These are phyloP conservation scores for Chlorella ohadii DNA, from an alignment of 139 green algal genomes.

Conservation along the genomic window DNA sequence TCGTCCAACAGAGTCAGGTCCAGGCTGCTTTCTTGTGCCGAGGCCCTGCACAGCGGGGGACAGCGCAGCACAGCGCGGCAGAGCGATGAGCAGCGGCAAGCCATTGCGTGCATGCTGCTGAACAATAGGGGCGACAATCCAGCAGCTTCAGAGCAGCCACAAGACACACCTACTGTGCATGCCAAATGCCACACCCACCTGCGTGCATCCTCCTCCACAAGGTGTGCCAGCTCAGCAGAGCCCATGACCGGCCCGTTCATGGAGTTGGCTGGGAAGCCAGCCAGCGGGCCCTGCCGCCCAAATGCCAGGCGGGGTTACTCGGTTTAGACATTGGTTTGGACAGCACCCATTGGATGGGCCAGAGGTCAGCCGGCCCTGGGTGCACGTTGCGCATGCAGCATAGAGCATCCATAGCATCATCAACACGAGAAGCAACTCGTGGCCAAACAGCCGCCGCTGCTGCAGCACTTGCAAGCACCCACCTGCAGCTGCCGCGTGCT, in stretches of 20 bases:
- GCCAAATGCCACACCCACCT: neutral
- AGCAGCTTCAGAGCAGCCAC: neutral
- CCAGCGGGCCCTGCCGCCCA: neutral
- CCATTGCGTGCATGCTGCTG: no score
- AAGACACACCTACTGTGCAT: neutral
- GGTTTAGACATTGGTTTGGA: no score
- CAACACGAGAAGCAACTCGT: no score
- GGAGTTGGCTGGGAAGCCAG: slow-evolving; percentile 5
- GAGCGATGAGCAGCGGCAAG: no score
- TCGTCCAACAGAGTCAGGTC: slow-evolving; percentile 26
- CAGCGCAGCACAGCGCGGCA: neutral
- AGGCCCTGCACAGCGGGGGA: neutral
- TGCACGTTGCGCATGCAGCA: no score
- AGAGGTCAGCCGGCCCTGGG: no score
- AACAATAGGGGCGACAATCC: no score
- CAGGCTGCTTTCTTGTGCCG: slow-evolving; percentile 1
- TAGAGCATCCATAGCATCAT: no score
- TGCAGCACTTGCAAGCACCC: no score
- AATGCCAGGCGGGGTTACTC: no score
- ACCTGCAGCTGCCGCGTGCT: slow-evolving; percentile 12
- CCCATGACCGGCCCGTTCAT: slow-evolving; percentile 1
- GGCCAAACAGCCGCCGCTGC: no score
- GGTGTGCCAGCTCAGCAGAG: neutral
- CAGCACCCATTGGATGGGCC: no score
- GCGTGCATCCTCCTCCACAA: slow-evolving; percentile 2